A percentile compares a stretch with the other conserved stretches of the same genome.
Evolutionary conservation across 805 yeast species (phyloP).

Genomic region (Yarrowia deformans): DNA sequence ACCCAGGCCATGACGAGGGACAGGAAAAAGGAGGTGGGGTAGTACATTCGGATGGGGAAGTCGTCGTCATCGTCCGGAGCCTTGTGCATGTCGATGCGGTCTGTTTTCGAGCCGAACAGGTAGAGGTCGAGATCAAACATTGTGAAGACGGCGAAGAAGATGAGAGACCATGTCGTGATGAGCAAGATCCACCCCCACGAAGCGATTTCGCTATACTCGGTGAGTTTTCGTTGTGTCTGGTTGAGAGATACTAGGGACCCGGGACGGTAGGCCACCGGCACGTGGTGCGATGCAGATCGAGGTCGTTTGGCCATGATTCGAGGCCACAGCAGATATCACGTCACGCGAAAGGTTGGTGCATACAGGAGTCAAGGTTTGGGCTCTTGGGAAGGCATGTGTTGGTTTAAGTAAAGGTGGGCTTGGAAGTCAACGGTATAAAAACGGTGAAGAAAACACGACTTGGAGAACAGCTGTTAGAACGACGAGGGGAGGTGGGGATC

Average conservation of each 20-base stretch:
- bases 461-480: background rate
- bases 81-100: constrained; percentile 41
- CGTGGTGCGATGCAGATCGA: constrained; percentile 37
- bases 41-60: constrained; percentile 53
- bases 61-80: constrained; percentile 47
- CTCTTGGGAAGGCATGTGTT: background rate
- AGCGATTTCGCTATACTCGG: constrained; percentile 25
- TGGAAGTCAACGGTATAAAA: background rate
- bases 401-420: background rate
- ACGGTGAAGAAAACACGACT: background rate
- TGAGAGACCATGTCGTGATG: constrained; percentile 40
- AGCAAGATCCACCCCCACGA: constrained; percentile 40
- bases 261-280: constrained; percentile 17
- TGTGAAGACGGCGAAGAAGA: constrained; percentile 37
- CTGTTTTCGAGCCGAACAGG: constrained; percentile 13
- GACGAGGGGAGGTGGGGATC: background rate
- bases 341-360: constrained; percentile 28
- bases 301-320: constrained; percentile 31
- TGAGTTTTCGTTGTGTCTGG: constrained; percentile 26
- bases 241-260: constrained; percentile 20
- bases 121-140: constrained; percentile 35
- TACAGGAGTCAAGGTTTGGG: constrained; percentile 5
- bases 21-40: constrained; percentile 50
- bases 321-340: constrained; percentile 8
- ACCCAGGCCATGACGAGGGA: constrained; percentile 58